Base-by-base conservation (phyloP, 257 asterid species). In the Jacaranda copaia region DNA sequence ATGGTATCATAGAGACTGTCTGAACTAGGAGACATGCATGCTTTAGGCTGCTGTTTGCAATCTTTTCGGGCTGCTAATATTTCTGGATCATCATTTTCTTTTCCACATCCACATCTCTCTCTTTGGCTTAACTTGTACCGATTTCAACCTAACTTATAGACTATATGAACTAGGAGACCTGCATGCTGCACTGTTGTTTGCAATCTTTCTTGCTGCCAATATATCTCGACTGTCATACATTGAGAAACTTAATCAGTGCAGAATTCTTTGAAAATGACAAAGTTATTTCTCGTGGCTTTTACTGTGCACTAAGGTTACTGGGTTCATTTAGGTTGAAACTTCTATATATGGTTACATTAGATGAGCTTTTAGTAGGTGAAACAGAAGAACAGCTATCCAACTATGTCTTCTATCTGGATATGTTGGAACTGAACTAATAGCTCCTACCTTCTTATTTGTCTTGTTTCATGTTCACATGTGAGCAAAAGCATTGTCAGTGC, bases 11-110 rank as follows among this genome's bases (percentile, higher is more conserved):
- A 14, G 35, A 15, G 43, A 60, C 35, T 55, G 70, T 39, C 43
- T 84, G 59, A 53, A n/a, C 70, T 70, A 46, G 20, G 58, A 38
- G 68, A 39, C 77, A 60, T 69, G 77, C 48, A 51, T 32, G 55
- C 48, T 14, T 73, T 18, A 60, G 1, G 32, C 13, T 51, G 13
- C 19, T 25, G 6, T 73, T 72, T 70, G 39, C 76, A 13, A 5
- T 75, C 53, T 55, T 72, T 25, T 70, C 61, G 13, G 43, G 72
- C 63, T 69, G 49, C 25, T 39, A 15, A 55, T 20, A 19, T 56
- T 51, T 61, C 58, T 60, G 61, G 72, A 6, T 32, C 62, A 40
- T 60, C 64, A 64, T 55, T 68, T 63, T 65, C 42, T 71, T 66
- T 69, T 70, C 40, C 55, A 40, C 68, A 43, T 52, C 32, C 42